A percentile compares a stretch with the other conserved stretches of the same genome.
Conservation (phyloP, 371 early-diverging fungal species). For the Actinomortierella ambigua region DNA sequence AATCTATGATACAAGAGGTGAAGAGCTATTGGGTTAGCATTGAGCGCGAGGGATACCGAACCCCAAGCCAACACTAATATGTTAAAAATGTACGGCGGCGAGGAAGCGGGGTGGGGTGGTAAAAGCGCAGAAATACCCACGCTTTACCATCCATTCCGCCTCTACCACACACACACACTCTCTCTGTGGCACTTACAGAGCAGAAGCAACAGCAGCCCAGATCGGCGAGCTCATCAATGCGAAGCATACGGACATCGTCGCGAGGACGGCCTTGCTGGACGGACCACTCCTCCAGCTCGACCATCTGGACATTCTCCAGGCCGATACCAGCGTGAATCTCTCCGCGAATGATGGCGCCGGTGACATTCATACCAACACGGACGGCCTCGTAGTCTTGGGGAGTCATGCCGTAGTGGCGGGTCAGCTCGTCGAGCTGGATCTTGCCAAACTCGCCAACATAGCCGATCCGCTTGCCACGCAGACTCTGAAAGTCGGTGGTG, state of each 20-base stretch:
- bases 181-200: conserved; percentile 52
- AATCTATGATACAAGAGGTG: conserved; percentile 50
- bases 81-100: too few species aligned
- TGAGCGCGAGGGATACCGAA: too few species aligned
- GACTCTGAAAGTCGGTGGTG: conserved; percentile 58
- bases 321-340: conserved; percentile 74
- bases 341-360: conserved; percentile 62
- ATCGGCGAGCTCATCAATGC: conserved; percentile 71
- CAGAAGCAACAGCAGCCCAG: conserved; percentile 75
- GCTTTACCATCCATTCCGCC: too few species aligned
- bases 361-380: conserved; percentile 74
- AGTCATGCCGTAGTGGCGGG: conserved; percentile 62
- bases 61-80: too few species aligned
- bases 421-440: conserved; percentile 69
- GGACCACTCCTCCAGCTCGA: conserved; percentile 71
- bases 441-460: conserved; percentile 74
- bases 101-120: too few species aligned
- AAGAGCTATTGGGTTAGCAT: not conserved
- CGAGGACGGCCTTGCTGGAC: conserved; percentile 55
- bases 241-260: conserved; percentile 65
- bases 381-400: conserved; percentile 64
- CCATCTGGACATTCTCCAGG: conserved; percentile 72
- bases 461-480: conserved; percentile 65
- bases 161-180: too few species aligned
- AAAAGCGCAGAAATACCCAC: too few species aligned